These are phyloP conservation scores for Plasmodium reichenowi DNA, from an alignment of 169 alveolate genomes.

Conservation along the genomic window DNA sequence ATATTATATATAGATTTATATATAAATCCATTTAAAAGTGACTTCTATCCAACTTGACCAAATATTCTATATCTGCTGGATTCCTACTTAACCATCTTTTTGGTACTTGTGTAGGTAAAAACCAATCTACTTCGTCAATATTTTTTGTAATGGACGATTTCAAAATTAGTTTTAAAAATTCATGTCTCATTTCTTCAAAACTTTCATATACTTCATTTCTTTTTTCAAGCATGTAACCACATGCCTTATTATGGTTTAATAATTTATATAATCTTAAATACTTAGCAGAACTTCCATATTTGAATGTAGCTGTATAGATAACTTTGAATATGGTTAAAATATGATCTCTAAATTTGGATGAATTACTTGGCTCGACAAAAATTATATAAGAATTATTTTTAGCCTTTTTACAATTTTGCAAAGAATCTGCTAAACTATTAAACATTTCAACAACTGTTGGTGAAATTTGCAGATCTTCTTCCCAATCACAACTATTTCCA, in stretches of 20 bases:
- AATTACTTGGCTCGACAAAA: constrained; percentile 78
- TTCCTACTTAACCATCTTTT: constrained; percentile 30
- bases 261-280: constrained; percentile 77
- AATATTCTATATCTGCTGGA: constrained; percentile 41
- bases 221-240: constrained; percentile 68
- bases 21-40: background rate
- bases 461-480: constrained; percentile 82
- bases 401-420: constrained; percentile 52
- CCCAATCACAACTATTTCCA: constrained; percentile 79
- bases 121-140: constrained; percentile 71
- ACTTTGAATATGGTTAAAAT: constrained; percentile 83
- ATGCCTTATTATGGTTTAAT: constrained; percentile 31
- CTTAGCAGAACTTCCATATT: constrained; percentile 78
- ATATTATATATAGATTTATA: background rate
- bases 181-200: constrained; percentile 65
- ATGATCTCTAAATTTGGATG: constrained; percentile 84
- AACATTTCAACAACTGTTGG: constrained; percentile 85
- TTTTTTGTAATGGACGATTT: constrained; percentile 54
- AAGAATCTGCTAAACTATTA: constrained; percentile 80
- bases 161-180: constrained; percentile 46
- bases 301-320: constrained; percentile 83
- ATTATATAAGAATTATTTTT: constrained; percentile 35
- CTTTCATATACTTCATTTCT: constrained; percentile 56
- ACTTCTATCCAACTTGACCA: constrained; percentile 40
- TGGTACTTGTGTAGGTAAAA: constrained; percentile 38